Conservation (phyloP, 2,329 filamentous ascomycete species). For the Scedosporium dehoogii region DNA sequence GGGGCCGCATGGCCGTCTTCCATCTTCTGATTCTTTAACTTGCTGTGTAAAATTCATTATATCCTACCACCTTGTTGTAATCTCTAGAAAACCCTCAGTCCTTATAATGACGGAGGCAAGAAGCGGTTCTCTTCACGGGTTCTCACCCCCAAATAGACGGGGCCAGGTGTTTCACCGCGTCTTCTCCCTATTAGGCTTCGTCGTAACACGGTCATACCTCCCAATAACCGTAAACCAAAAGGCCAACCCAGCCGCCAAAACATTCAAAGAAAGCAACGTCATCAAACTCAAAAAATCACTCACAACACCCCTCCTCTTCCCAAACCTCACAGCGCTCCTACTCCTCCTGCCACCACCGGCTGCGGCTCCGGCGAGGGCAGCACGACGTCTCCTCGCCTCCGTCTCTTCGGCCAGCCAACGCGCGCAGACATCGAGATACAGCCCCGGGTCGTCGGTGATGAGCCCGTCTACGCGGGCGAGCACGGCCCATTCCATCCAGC, state of each 20-base stretch:
- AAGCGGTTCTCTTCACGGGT: too few relatives aligned
- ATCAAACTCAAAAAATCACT: not conserved
- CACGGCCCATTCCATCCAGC: slow-evolving; percentile 76
- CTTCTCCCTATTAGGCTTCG: slow-evolving; percentile 2
- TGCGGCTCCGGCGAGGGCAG: not conserved
- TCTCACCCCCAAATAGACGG: too few relatives aligned
- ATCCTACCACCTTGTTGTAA: too few relatives aligned
- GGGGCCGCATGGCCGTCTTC: too few relatives aligned
- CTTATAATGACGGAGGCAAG: not conserved
- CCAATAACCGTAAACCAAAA: slow-evolving; percentile 5
- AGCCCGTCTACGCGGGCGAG: slow-evolving; percentile 53
- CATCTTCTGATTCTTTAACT: too few relatives aligned
- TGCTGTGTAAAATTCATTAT: too few relatives aligned
- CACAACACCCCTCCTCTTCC: not conserved
- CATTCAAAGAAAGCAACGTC: slow-evolving; percentile 2
- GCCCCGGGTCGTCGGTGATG: slow-evolving; percentile 71
- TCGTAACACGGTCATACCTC: slow-evolving; percentile 8
- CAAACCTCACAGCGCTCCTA: not conserved
- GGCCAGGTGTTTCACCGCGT: too few relatives aligned
- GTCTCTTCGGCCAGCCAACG: slow-evolving; percentile 12
- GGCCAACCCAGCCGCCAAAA: slow-evolving; percentile 2
- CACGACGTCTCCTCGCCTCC: not conserved
- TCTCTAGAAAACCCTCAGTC: too few relatives aligned
- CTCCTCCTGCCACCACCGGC: not conserved
- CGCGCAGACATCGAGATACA: slow-evolving; percentile 52